Base-by-base conservation (phyloP, 768 basidiomycete genomes). In the Pulveroboletus sp. region DNA sequence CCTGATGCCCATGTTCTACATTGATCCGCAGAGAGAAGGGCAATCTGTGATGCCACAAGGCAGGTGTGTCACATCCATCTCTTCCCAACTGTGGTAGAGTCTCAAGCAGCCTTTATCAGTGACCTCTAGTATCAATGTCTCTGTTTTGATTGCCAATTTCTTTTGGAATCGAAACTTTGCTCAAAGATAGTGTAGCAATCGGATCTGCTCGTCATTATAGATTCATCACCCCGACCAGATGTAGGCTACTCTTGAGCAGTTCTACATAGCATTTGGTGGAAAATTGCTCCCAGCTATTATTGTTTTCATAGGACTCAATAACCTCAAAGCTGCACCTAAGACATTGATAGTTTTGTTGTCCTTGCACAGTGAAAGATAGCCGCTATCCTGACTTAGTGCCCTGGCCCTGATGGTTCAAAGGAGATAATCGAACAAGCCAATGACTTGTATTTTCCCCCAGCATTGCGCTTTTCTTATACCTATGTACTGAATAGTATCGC, bases 201-300 rank as follows among this genome's bases (percentile, higher is more conserved):
- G 5, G 60, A 64, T 43, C 63, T 64, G 28, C 52, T 64, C 14
- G 44, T 64, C 43, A 62, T 65, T 40, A 52, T 46, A n/a, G 38
- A 54, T 30, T 49, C 48, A n/a, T 8, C 50, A 43, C 15, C 36
- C 30, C 6, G 55, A 52, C 9, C 31, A 21, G 11, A 55, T 32
- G n/a, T 59, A 60, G 62, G 32, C 39, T 1, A 12, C 40, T 14
- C 54, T 65, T 27, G 41, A 59, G 37, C 49, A 38, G 11, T 65
- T 64, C 26, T 37, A 62, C 14, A 24, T 18, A 37, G 54, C 39
- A 8, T 56, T 51, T 31, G 50, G 63, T 36, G 63, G 60, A 9
- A 45, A 54, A 27, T 57, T 46, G 18, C 57, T 51, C 47, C 63
- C 62, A 2, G 36, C 60, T 6, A 57, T 64, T 45, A 35, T 64